Evolutionary conservation across 2,329 filamentous ascomycete species (phyloP), one percentile per base, ranked within the genome.

Genomic region (Blastomyces silverae): DNA sequence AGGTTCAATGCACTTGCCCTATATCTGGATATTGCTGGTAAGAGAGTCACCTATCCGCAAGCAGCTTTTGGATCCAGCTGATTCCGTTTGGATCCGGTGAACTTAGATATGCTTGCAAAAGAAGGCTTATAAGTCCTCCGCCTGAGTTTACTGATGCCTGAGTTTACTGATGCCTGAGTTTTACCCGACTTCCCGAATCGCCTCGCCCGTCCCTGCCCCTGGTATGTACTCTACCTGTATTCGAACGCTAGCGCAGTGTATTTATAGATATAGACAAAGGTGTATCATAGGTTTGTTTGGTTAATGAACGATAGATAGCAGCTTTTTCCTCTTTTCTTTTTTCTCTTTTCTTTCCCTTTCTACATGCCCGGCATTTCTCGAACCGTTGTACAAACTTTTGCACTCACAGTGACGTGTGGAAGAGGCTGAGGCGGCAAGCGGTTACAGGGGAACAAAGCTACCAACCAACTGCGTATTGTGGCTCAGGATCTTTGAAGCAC

Each of bases 1-100:
- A 85, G 82, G 55, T 88, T 87, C 73, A 87, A 87, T 84, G 79
- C 89, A 73, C 74, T 87, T 73, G 77, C 81, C 77, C 79, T 89
- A 79, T 81, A 84, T 84, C 71, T 86, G 80, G 79, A 91, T 67
- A 86, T 87, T 67, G 88, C 80, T 76, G 87, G 80, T 87, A 78
- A 68, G 76, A 31, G 10, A 25, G 22, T 11, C 46, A 42, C 58
- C 20, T 28, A 20, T 48, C 39, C 0, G 8, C 42, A 34, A 31
- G 28, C 3, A 3, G 63, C 11, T 42, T 25, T 58, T 65, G 22
- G 42, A 20, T 63, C 11, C 44, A 62, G 17, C 52, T 53, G 20
- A 22, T 44, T n/a, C 62, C 48, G 25, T 3, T 58, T 55, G 46
- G 48, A 52, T 60, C 22, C 7, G 11, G n/a, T 50, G 15, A 39